Base-by-base conservation (phyloP, 83 land plant genomes). In the Larix sibirica region DNA sequence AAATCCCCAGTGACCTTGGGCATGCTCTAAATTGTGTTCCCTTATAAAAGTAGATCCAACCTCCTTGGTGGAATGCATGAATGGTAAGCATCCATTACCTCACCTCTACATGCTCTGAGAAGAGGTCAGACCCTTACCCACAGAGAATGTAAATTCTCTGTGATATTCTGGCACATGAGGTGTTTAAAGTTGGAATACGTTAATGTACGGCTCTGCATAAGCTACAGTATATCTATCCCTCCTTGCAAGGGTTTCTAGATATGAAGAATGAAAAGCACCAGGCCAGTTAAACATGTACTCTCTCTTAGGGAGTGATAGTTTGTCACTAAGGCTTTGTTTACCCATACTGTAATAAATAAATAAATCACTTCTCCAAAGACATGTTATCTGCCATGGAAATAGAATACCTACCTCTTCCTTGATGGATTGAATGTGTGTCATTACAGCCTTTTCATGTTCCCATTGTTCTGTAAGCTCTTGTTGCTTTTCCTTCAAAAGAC, bases 381-480 rank as follows among this genome's bases (percentile, higher is more conserved):
- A 18, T 24, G 9, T 12, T 81, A 80, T 42, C 24, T 58, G 67
- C 40, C 20, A 21, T 50, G 26, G 24, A 79, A 79, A 62, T 12
- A 56, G 23, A 54, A 50, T 16, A 56, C 31, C 26, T 86, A 95
- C 99, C 98, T 97, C 99, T 85, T 97, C 99, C 83, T 97, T 97
- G 67, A 97, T 93, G 26, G 99, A 95, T 81, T 97, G 99, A 71
- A 97, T 91, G 58, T 89, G 90, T 24, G 93, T 94, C 99, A 97
- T 97, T 12, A 96, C 98, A 36, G 95, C 84, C 81, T 97, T 97
- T 79, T 97, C 99, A 83, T 94, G 99, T 88, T 97, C 99, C 99
- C 99, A 97, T 82, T 96, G 99, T 70, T 94, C 93, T 20, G 90
- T 91, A 17, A 97, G 87, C 86, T 97, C 92, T 13, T 89, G 87